Evolutionary conservation across 768 basidiomycete species (phyloP).

Genomic region (Tylopilus subfusipes): DNA sequence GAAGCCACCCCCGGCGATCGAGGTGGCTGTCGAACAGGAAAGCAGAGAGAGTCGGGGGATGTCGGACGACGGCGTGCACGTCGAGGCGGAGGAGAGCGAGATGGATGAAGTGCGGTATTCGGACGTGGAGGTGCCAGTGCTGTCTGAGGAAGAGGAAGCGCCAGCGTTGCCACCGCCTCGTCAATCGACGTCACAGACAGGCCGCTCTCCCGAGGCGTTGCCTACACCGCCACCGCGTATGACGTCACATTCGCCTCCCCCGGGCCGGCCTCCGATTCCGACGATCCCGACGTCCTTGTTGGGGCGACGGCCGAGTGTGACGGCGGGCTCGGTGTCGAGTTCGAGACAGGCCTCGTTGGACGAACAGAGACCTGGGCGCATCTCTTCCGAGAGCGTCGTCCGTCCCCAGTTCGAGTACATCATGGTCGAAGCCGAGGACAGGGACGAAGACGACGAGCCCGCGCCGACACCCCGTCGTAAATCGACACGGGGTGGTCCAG

Average conservation of each 20-base stretch:
- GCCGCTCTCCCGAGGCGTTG: constrained; percentile 31
- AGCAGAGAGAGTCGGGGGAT: constrained; percentile 42
- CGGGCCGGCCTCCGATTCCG: constrained; percentile 39
- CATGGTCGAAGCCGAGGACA: constrained; percentile 54
- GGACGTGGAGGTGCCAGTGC: constrained; percentile 38
- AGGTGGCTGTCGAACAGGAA: constrained; percentile 2
- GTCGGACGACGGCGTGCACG: constrained; percentile 60
- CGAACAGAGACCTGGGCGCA: constrained; percentile 13
- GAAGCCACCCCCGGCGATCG: constrained; percentile 30
- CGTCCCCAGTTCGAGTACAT: constrained; percentile 51
- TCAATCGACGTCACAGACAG: constrained; percentile 22
- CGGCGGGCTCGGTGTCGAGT: constrained; percentile 29
- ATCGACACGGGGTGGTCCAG: constrained; percentile 25
- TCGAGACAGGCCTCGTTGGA: constrained; percentile 40
- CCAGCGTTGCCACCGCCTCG: constrained; percentile 58
- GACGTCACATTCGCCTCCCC: constrained; percentile 28
- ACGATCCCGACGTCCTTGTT: constrained; percentile 29
- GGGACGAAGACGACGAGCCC: constrained; percentile 30
- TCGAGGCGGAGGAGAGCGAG: constrained; percentile 72
- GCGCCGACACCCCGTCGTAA: constrained; percentile 42
- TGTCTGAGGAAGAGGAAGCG: constrained; percentile 33
- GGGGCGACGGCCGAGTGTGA: constrained; percentile 39
- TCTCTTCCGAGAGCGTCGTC: not conserved
- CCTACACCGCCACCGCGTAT: constrained; percentile 48
- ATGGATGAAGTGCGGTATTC: constrained; percentile 62